Evolutionary conservation across 208 protist species (phyloP).

Genomic region (Leishmania guyanensis): DNA sequence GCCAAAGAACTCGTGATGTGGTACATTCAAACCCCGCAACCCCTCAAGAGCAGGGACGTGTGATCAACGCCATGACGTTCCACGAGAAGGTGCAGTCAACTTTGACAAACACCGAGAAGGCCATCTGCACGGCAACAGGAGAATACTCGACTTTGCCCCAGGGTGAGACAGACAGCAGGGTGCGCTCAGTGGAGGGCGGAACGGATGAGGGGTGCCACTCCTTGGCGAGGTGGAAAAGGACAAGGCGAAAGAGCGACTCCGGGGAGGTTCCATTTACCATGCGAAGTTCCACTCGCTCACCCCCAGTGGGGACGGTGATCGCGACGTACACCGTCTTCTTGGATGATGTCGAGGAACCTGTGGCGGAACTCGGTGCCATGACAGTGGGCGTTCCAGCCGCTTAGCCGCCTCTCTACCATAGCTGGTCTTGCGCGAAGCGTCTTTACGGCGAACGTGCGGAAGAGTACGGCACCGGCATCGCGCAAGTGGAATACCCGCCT

Average conservation of each 20-base stretch:
- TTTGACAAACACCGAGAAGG: background rate
- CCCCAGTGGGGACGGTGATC: background rate
- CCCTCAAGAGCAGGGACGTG: background rate
- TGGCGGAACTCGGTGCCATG: background rate
- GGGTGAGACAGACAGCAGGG: background rate
- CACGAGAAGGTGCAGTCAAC: background rate
- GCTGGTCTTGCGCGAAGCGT: background rate
- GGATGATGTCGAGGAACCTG: background rate
- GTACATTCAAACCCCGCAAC: background rate
- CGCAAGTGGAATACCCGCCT: background rate
- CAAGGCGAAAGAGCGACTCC: background rate
- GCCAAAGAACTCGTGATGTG: background rate
- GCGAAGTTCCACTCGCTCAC: background rate
- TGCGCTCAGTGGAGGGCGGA: background rate
- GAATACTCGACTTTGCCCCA: background rate
- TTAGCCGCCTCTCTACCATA: background rate
- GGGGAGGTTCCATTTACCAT: background rate
- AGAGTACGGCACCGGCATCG: background rate
- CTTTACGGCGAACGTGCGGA: rapidly evolving
- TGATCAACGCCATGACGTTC: background rate
- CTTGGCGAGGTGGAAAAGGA: background rate
- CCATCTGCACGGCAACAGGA: background rate
- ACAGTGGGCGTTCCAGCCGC: background rate
- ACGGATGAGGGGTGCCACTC: background rate
- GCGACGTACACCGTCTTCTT: background rate